A percentile compares a stretch with the other conserved stretches of the same genome.
These are phyloP conservation scores for Chrysanthemum makinoi DNA, from an alignment of 129 eudicot species.

Conservation along the genomic window DNA sequence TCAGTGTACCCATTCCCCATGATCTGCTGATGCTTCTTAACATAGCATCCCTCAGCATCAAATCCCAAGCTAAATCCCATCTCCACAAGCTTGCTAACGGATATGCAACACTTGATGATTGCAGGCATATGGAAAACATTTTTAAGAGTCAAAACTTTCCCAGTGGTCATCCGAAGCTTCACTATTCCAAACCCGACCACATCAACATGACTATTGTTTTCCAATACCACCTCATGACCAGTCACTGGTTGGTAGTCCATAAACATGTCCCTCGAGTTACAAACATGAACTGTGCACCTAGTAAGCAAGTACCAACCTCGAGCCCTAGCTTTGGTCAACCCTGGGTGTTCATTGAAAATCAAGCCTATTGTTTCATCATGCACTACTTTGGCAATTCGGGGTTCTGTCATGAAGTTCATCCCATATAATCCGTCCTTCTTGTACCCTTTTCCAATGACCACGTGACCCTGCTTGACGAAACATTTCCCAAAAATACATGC, in stretches of 20 bases:
- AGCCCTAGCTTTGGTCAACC: neutral
- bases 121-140: slow-evolving; percentile 13
- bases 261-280: slow-evolving; percentile 8
- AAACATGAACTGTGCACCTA: neutral
- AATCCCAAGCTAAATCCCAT: neutral
- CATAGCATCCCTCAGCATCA: neutral
- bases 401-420: no score
- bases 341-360: neutral
- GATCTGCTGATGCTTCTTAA: neutral
- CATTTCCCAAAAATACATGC: no score
- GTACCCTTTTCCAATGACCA: no score
- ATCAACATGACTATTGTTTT: neutral
- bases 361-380: slow-evolving; percentile 5
- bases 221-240: slow-evolving; percentile 2
- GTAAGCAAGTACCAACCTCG: slow-evolving; percentile 4
- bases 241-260: neutral
- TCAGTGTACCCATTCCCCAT: neutral
- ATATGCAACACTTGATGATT: neutral
- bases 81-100: neutral
- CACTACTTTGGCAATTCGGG: neutral
- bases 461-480: no score
- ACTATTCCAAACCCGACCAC: slow-evolving; percentile 8
- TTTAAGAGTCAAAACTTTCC: slow-evolving; percentile 5
- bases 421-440: no score
- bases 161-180: neutral